Percentiles rank a stretch among this genome's conserved stretches.
Conservation (phyloP, 257 asterid species). For the Solanum okadae region DNA sequence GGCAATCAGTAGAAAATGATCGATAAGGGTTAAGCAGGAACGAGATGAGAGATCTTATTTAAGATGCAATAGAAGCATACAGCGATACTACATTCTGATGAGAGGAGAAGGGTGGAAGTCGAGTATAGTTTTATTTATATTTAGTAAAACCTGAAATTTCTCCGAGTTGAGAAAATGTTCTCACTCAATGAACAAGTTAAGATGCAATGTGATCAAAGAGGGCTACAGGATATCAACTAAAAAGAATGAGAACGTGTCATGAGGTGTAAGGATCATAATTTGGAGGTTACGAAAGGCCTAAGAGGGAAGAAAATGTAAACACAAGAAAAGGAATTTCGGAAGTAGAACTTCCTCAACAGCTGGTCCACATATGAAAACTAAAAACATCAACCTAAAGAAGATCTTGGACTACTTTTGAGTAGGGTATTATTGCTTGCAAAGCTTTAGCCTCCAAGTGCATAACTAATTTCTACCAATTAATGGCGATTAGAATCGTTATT, state of each 20-base stretch:
- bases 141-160: neutral
- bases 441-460: neutral
- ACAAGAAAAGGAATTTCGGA: neutral
- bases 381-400: neutral
- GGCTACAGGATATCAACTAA: neutral
- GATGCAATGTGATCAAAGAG: neutral
- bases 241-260: neutral
- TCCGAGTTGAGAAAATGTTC: neutral
- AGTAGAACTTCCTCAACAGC: neutral
- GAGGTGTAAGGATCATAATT: neutral
- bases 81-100: neutral
- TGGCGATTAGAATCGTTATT: neutral
- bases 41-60: neutral
- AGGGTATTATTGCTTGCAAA: neutral
- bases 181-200: neutral
- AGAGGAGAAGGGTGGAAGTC: neutral
- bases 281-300: neutral
- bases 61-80: neutral
- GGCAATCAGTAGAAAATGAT: neutral
- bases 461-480: neutral
- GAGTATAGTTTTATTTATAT: neutral
- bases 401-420: neutral
- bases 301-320: neutral
- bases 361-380: neutral
- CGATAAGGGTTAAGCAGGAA: neutral